A percentile compares a stretch with the other conserved stretches of the same genome.
Evolutionary conservation across 2,329 filamentous ascomycete species (phyloP).

Genomic region (Didymella pomorum): DNA sequence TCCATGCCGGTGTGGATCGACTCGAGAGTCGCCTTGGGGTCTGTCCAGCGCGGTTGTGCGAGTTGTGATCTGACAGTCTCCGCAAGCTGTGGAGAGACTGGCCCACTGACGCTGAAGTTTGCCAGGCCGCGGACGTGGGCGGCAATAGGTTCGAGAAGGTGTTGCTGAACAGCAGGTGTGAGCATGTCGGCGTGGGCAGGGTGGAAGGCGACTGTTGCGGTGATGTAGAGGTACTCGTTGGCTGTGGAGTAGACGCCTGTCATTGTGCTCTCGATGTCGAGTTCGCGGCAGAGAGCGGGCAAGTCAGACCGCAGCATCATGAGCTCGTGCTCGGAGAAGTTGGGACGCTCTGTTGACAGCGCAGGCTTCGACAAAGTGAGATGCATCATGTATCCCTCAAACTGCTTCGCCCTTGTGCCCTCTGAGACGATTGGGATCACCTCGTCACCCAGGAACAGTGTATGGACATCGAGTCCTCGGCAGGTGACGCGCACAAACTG

Average conservation of each 20-base stretch:
- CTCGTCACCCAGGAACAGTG: conserved; percentile 30
- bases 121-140: conserved; percentile 31
- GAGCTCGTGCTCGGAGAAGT: conserved; percentile 34
- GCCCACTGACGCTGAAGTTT: conserved; percentile 28
- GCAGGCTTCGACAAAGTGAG: conserved; percentile 36
- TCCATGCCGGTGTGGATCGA: conserved; percentile 38
- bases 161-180: conserved; percentile 29
- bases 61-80: conserved; percentile 24
- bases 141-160: conserved; percentile 33
- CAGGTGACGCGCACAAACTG: conserved; percentile 40
- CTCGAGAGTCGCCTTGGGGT: conserved; percentile 32
- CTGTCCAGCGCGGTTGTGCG: conserved; percentile 36
- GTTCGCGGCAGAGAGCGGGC: conserved; percentile 30
- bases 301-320: conserved; percentile 38
- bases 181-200: conserved; percentile 27
- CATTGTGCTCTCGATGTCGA: conserved; percentile 40
- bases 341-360: conserved; percentile 22
- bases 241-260: conserved; percentile 33
- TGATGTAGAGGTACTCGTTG: conserved; percentile 30
- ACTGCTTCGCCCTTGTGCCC: conserved; percentile 27
- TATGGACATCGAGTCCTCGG: conserved; percentile 30
- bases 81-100: conserved; percentile 27
- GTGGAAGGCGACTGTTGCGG: conserved; percentile 28
- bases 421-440: conserved; percentile 33
- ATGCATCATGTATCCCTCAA: conserved; percentile 39